Percentiles rank a stretch among this genome's conserved stretches.
These are phyloP conservation scores for Aureobasidium sp. DNA, from an alignment of 2,329 filamentous ascomycete genomes.

Conservation along the genomic window DNA sequence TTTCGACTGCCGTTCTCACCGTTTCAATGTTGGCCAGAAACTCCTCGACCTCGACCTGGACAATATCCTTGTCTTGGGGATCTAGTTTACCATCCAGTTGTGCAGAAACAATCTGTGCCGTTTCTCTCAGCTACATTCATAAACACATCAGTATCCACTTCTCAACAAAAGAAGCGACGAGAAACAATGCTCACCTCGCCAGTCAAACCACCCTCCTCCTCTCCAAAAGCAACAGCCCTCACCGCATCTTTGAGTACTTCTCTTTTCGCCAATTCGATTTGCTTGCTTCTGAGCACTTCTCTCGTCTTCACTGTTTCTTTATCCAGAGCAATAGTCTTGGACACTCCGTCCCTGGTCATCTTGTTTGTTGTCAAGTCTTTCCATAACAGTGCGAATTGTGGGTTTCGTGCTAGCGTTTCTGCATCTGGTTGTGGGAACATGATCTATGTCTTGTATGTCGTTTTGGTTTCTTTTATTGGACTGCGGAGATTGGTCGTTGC, in stretches of 20 bases:
- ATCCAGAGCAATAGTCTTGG: conserved; percentile 22
- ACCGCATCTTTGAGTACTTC: conserved; percentile 18
- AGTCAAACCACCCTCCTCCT: conserved; percentile 27
- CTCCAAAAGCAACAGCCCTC: conserved; percentile 25
- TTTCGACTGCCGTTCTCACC: conserved; percentile 27
- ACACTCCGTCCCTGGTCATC: conserved; percentile 36
- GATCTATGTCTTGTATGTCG: background rate
- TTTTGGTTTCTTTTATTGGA: background rate
- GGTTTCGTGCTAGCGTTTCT: conserved; percentile 29
- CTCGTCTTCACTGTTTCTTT: conserved; percentile 29
- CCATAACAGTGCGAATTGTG: conserved; percentile 37
- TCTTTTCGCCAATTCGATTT: background rate
- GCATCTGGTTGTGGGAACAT: conserved; percentile 35
- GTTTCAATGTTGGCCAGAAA: conserved; percentile 31
- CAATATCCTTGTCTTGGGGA: conserved; percentile 28
- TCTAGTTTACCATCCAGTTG: conserved; percentile 30
- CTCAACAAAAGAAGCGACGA: background rate
- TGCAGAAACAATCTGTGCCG: conserved; percentile 33
- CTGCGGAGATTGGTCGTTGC: background rate
- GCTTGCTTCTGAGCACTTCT: conserved; percentile 22
- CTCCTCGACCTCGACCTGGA: conserved; percentile 29
- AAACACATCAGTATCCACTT: too few relatives aligned
- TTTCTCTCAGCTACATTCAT: conserved; percentile 27
- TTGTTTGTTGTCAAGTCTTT: conserved; percentile 35
- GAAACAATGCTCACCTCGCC: conserved; percentile 24